Evolutionary conservation across 345 rosid species (phyloP).

Genomic region (Firmiana major): DNA sequence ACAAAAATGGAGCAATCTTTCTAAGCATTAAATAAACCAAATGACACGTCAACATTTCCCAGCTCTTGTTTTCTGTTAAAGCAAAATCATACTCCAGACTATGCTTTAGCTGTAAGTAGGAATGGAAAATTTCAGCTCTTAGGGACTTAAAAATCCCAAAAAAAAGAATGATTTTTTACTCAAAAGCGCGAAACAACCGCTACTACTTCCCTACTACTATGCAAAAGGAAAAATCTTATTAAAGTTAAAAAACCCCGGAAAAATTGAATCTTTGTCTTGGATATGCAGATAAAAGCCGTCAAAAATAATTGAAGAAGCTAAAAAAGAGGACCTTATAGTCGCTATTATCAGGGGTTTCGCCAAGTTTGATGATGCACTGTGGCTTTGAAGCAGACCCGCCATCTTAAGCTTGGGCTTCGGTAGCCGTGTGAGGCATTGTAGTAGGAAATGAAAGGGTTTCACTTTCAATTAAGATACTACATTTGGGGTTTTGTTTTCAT

Average conservation of each 20-base stretch:
- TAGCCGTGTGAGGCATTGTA: not conserved
- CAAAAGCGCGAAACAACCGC: not conserved
- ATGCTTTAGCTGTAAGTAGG: not conserved
- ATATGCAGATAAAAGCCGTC: not conserved
- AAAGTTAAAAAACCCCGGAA: not conserved
- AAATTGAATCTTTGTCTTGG: not conserved
- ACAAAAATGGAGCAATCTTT: not conserved
- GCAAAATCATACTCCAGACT: not conserved
- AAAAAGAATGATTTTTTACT: not conserved
- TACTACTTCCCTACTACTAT: not conserved
- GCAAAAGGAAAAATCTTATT: not conserved
- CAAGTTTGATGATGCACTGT: not conserved
- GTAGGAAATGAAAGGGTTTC: not conserved
- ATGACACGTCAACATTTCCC: not conserved
- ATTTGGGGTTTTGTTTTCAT: not conserved
- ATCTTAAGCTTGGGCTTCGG: slow-evolving; percentile 2
- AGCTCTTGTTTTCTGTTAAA: not conserved
- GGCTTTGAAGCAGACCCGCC: slow-evolving; percentile 12
- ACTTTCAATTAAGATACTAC: not conserved
- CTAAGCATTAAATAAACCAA: not conserved
- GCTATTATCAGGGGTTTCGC: not conserved
- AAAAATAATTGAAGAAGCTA: not conserved
- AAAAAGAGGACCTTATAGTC: slow-evolving; percentile 6
- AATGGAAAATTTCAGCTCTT: not conserved
- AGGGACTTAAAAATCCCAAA: not conserved